Conservation (phyloP, 805 yeast genomes). For the Pichia manshurica region DNA sequence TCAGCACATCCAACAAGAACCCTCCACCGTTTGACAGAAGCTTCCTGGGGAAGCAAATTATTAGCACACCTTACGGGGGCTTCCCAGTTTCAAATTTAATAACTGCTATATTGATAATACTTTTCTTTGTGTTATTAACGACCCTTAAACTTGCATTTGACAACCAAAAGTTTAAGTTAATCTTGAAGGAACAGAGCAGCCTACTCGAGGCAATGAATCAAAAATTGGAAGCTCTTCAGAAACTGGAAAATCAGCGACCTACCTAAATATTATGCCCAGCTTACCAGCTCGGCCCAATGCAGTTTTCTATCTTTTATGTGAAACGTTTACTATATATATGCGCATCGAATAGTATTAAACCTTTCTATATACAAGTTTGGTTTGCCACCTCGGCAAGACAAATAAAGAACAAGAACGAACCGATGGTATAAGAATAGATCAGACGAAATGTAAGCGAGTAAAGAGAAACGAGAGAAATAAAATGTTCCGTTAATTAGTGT, state of each 20-base stretch:
- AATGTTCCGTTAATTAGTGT: too few species aligned
- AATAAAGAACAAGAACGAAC: too few species aligned
- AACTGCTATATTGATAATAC: background rate
- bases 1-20: too few species aligned
- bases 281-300: too few species aligned
- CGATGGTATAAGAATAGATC: too few species aligned
- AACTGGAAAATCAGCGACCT: too few species aligned
- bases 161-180: background rate
- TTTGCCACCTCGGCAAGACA: background rate
- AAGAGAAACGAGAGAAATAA: too few species aligned
- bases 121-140: background rate
- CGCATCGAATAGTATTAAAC: background rate
- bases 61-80: background rate
- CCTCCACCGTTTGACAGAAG: background rate
- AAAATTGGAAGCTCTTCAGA: background rate
- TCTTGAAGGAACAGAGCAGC: background rate
- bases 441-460: too few species aligned
- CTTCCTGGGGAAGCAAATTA: background rate
- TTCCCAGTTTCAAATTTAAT: background rate
- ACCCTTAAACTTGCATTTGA: background rate
- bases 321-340: conserved; percentile 1
- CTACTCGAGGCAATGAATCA: background rate
- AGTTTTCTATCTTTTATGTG: too few species aligned
- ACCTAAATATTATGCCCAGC: too few species aligned
- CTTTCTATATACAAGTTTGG: background rate